Conservation (phyloP, 2,329 filamentous ascomycete species). For the Neonectria faginata region DNA sequence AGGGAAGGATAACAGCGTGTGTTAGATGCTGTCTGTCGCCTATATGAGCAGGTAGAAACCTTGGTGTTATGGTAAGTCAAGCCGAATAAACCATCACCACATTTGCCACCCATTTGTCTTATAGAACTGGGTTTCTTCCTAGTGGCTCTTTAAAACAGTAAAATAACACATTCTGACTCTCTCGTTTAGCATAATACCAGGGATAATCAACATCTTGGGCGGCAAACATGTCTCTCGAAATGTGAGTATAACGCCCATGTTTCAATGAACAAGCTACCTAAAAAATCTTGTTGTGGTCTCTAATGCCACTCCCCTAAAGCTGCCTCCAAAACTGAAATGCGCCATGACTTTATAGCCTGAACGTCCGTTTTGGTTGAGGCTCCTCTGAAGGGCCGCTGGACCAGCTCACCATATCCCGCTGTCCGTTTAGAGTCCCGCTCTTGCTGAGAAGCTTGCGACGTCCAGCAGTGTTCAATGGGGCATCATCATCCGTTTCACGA, state of each 20-base stretch:
- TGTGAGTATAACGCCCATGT: neutral
- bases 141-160: neutral
- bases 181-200: neutral
- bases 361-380: neutral
- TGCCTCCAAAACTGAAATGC: neutral
- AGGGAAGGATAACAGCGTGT: neutral
- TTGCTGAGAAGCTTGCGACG: slow-evolving; percentile 29
- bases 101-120: too few species aligned
- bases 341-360: neutral
- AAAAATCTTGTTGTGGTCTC: neutral
- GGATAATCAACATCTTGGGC: neutral
- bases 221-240: neutral
- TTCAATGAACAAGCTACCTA: neutral
- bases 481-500: slow-evolving; percentile 50
- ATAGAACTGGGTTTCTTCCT: neutral
- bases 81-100: too few species aligned
- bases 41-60: too few species aligned
- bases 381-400: slow-evolving; percentile 14
- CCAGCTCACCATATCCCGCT: slow-evolving; percentile 25
- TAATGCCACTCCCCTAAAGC: neutral
- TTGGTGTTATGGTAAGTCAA: too few species aligned
- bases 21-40: neutral
- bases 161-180: neutral
- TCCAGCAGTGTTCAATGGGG: slow-evolving; percentile 38
- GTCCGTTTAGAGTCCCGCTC: slow-evolving; percentile 24